phyloP scores from a whole-genome alignment of 768 basidiomycete species.

The Holtermanniella nyarrowii region DNA sequence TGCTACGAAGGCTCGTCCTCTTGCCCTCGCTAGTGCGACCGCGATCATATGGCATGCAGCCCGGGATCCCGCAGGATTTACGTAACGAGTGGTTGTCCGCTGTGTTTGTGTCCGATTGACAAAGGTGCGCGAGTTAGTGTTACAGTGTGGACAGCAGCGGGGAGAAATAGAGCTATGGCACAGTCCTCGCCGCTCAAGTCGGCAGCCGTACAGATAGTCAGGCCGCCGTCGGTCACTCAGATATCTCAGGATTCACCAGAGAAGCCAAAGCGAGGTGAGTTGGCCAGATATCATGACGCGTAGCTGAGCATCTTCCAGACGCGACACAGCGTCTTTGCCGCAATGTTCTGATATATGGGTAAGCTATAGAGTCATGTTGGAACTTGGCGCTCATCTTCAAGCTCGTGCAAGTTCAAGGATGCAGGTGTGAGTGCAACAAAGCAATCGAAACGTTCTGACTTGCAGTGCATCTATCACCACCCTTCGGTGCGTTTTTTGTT shows the following conservation, averaged over 20 bases:
- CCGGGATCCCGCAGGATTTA: no score
- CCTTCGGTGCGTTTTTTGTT: conserved; percentile 13
- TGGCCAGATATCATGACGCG: not conserved
- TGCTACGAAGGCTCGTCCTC: no score
- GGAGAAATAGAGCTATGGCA: no score
- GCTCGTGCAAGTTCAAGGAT: conserved; percentile 37
- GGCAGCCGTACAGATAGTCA: conserved; percentile 30
- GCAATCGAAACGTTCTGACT: conserved; percentile 2
- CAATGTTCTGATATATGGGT: conserved; percentile 89
- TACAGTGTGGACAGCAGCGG: no score
- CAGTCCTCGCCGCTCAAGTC: conserved; percentile 14
- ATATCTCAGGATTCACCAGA: not conserved
- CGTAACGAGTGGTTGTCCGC: no score
- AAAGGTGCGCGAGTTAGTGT: no score
- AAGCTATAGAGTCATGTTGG: conserved; percentile 18
- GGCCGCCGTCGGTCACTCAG: conserved; percentile 9
- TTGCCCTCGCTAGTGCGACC: no score
- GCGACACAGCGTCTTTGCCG: conserved; percentile 63
- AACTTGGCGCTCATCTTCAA: conserved; percentile 3
- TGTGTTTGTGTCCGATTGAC: no score
- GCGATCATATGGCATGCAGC: no score
- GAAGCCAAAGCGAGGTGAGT: conserved; percentile 12
- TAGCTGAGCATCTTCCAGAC: conserved; percentile 7
- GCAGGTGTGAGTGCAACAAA: conserved; percentile 19
- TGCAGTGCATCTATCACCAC: conserved; percentile 32